These are phyloP conservation scores for Tulasnella sp. DNA, from an alignment of 768 basidiomycete genomes.

Conservation along the genomic window DNA sequence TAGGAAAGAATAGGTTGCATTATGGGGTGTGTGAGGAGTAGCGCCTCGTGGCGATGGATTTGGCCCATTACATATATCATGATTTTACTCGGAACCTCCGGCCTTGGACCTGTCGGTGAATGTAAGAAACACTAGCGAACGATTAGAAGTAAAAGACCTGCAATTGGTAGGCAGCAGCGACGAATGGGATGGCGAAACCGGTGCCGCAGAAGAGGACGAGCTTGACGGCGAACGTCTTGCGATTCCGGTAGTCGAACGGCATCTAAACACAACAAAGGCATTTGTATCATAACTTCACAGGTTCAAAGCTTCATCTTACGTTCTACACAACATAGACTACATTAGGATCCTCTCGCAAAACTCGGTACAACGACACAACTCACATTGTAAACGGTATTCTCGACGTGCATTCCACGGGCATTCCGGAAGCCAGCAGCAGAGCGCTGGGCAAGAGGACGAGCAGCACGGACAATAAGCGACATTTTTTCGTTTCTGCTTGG, in stretches of 20 bases:
- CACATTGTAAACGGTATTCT: conserved; percentile 20
- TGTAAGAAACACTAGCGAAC: too few species aligned
- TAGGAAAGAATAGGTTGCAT: too few species aligned
- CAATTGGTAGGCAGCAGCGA: conserved; percentile 18
- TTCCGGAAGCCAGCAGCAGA: conserved; percentile 9
- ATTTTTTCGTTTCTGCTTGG: conserved; percentile 5
- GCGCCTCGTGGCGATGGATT: too few species aligned
- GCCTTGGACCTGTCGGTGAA: too few species aligned
- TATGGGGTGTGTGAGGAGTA: too few species aligned
- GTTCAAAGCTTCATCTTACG: not conserved
- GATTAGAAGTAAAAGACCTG: conserved; percentile 12
- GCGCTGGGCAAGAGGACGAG: conserved; percentile 15
- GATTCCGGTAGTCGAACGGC: conserved; percentile 20
- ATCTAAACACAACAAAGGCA: conserved; percentile 10
- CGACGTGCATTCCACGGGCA: conserved; percentile 14
- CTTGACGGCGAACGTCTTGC: conserved; percentile 18
- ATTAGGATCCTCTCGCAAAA: not conserved
- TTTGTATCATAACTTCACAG: not conserved
- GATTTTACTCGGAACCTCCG: too few species aligned
- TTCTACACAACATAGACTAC: not conserved
- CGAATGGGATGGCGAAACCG: conserved; percentile 20
- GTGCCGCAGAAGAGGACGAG: conserved; percentile 9
- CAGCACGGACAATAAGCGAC: conserved; percentile 16
- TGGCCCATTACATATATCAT: too few species aligned
- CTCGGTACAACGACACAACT: not conserved